Conservation (phyloP, 306 rosid species). For the Cucumis hystrix region DNA sequence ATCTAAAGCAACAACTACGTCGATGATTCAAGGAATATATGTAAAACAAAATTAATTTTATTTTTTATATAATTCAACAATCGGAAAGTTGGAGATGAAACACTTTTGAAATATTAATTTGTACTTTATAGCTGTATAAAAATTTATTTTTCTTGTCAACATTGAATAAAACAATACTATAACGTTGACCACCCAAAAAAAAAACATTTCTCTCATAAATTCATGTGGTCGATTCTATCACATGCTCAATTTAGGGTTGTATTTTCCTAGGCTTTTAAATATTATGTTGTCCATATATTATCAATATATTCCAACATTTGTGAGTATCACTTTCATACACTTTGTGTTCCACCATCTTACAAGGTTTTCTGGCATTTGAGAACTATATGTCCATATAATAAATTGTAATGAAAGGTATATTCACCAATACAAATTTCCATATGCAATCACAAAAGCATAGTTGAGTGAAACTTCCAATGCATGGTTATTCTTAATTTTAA, state of each 20-base stretch:
- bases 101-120: neutral
- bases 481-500: too few species aligned
- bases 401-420: too few species aligned
- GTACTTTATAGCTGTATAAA: neutral
- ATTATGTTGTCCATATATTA: neutral
- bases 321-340: neutral
- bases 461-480: too few species aligned
- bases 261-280: neutral
- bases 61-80: neutral
- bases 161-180: too few species aligned
- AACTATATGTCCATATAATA: neutral
- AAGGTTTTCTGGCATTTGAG: neutral
- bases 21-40: neutral
- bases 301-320: neutral
- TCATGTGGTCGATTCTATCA: neutral
- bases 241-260: neutral
- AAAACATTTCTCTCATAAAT: neutral
- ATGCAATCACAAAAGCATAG: neutral
- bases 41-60: too few species aligned
- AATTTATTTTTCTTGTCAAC: neutral
- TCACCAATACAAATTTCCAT: neutral
- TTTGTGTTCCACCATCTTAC: neutral
- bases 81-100: too few species aligned
- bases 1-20: neutral
- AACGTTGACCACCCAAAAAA: neutral